Evolutionary conservation across 768 basidiomycete genomes (phyloP), one percentile per base, ranked within the genome.

Genomic region (Lanmaoa rubissima): DNA sequence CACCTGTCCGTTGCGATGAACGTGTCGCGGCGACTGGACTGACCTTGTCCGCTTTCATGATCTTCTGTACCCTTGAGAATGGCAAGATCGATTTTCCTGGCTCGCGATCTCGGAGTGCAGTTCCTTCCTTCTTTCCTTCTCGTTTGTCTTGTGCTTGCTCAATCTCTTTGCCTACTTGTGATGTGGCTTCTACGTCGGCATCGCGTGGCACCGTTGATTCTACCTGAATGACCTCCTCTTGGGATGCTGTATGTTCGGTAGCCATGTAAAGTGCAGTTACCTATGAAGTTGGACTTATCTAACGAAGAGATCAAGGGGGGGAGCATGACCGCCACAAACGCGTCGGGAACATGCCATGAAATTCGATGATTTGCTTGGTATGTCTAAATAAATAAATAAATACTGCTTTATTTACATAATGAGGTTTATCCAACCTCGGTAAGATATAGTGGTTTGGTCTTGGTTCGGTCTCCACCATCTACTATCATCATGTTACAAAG

Each of bases 21-120:
- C 46, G 21, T 17, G 26, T 31, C 26, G 19, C 21, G 32, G 51
- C 19, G 51, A 59, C 39, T 8, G 21, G 53, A 69, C 74, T 55
- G 53, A 83, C 93, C 78, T 87, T 88, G 73, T 95, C 93, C 7
- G 88, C 92, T 65, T 91, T 94, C 61, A 93, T 78, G 47, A 94
- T 91, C 73, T 79, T 86, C 70, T 92, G 92, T 40, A 95, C 87
- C 57, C 90, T 81, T 2, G 88, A 76, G 51, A 90, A 78, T 0
- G 93, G 93, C 45, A 94, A 73, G 21, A 88, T 59, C 1, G 91
- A 86, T 64, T 86, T 92, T 35, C 93, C 92, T 2, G 75, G 73
- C 49, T 78, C 78, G 50, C 79, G 73, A 53, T 71, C 69, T 24
- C 54, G 64, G 12, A 26, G 48, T 19, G 43, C 39, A 4, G 48